Percentiles rank a stretch among this genome's conserved stretches.
phyloP scores from a whole-genome alignment of 768 basidiomycete species.

The Phaffia australis region DNA sequence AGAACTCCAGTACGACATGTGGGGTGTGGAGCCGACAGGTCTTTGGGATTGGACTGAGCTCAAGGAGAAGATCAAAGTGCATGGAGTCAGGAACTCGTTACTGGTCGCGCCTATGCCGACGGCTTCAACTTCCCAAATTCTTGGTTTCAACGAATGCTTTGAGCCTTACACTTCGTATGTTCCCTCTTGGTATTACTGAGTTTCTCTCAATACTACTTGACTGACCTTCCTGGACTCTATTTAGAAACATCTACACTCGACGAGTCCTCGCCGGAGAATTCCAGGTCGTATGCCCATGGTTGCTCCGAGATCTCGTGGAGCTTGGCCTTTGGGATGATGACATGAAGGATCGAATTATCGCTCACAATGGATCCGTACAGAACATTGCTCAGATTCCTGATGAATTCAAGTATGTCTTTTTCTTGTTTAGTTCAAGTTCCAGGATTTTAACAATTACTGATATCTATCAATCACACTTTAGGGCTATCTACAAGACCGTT shows the following conservation, averaged over 20 bases:
- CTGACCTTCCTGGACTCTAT: conserved; percentile 26
- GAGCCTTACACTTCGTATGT: conserved; percentile 88
- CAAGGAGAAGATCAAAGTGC: conserved; percentile 70
- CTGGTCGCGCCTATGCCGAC: conserved; percentile 97
- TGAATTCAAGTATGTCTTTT: conserved; percentile 23
- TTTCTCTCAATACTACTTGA: background rate
- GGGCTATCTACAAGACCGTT: conserved; percentile 99
- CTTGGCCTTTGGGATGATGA: conserved; percentile 91
- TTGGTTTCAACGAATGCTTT: conserved; percentile 97
- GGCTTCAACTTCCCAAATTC: conserved; percentile 93
- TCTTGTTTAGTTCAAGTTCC: background rate
- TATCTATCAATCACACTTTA: conserved; percentile 64
- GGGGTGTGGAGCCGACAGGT: conserved; percentile 77
- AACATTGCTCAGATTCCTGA: conserved; percentile 29
- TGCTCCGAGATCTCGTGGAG: conserved; percentile 93
- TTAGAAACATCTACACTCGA: conserved; percentile 93
- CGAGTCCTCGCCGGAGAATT: conserved; percentile 99
- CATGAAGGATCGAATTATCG: conserved; percentile 99
- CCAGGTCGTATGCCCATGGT: conserved; percentile 98
- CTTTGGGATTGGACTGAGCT: conserved; percentile 89
- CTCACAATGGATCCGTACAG: conserved; percentile 58
- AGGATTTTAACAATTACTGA: conserved; percentile 1
- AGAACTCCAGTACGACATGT: conserved; percentile 84
- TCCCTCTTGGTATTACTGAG: background rate
- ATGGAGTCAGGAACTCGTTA: conserved; percentile 80